Evolutionary conservation across 306 rosid species (phyloP).

Genomic region (Fragaria vesca): DNA sequence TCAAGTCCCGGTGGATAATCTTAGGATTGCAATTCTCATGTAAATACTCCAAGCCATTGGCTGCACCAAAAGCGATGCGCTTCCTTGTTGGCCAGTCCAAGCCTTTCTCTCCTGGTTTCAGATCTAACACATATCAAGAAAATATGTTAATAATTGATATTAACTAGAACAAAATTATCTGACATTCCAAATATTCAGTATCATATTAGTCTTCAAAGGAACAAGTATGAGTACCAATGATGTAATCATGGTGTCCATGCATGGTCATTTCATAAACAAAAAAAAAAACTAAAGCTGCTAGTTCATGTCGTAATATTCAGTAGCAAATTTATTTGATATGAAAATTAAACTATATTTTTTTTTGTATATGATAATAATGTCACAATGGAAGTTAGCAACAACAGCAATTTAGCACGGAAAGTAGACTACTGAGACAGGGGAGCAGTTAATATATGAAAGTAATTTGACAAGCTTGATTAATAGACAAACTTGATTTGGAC

Average conservation of each 20-base stretch:
- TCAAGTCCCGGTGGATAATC: constrained; percentile 91
- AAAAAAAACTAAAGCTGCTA: background rate
- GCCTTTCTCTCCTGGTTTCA: constrained; percentile 54
- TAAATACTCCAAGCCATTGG: constrained; percentile 76
- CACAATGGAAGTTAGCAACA: background rate
- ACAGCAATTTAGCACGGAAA: background rate
- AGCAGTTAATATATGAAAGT: too few species aligned
- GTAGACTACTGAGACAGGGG: background rate
- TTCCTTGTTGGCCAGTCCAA: constrained; percentile 59
- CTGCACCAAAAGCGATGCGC: constrained; percentile 53
- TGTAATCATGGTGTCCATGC: background rate
- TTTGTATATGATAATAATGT: background rate
- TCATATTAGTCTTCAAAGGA: background rate
- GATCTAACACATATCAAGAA: constrained; percentile 30
- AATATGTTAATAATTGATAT: background rate
- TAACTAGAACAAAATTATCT: background rate
- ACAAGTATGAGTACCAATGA: background rate
- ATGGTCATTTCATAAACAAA: background rate
- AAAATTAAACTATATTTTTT: background rate
- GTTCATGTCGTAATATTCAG: background rate
- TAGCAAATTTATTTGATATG: background rate
- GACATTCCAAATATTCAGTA: background rate
- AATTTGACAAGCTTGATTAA: background rate
- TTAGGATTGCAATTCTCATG: constrained; percentile 89
- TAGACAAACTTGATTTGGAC: background rate